Base-by-base conservation (phyloP, 2,329 filamentous ascomycete genomes). In the Corinectria fuckeliana region DNA sequence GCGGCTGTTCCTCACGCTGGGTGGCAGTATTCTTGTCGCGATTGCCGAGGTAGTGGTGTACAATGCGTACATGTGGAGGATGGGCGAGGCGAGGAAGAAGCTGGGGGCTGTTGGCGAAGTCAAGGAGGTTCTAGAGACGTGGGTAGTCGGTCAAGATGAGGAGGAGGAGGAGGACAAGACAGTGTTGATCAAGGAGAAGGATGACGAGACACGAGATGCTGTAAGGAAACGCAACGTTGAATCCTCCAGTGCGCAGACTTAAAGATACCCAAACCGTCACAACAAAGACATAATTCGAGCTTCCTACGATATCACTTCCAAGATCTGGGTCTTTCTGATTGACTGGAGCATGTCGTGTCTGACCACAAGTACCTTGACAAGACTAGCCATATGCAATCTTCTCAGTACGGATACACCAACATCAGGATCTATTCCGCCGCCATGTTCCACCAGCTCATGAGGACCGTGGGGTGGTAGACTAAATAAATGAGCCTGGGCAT, bases 1-100 rank as follows among this genome's bases (percentile, higher is more conserved):
- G 41, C 80, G 91, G 23, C 72, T 95, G 60, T 89, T 90, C 36
- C 75, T 93, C 49, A 89, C 89, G 28, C 82, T 95, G 78, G 85
- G 84, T 6, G 90, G 91, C 1, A 88, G 88, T 60, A 77, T 89
- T 1, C 70, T 91, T 0, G 89, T 94, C 0, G 91, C 86, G 2
- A 77, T 92, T 30, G 91, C 91, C 0, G 91, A 95, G 74, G 89
- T 94, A 1, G 88, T 85, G 1, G 88, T 95, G 5, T 94, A 94
- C 71, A 84, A 84, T 7, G 89, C 88, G 4, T 95, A 93, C 71
- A 81, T 92, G 42, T 86, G 89, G 80, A 85, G 90, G 61, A 81
- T 93, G 68, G 81, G 83, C 1, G 84, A 92, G 66, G 88, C 89
- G 1, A 91, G 89, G 72, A 80, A 81, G 62, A 85, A 82, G 64